Percentiles rank a stretch among this genome's conserved stretches.
Conservation (phyloP, 1,139 yeast genomes). For the Kodamaea alishanica region DNA sequence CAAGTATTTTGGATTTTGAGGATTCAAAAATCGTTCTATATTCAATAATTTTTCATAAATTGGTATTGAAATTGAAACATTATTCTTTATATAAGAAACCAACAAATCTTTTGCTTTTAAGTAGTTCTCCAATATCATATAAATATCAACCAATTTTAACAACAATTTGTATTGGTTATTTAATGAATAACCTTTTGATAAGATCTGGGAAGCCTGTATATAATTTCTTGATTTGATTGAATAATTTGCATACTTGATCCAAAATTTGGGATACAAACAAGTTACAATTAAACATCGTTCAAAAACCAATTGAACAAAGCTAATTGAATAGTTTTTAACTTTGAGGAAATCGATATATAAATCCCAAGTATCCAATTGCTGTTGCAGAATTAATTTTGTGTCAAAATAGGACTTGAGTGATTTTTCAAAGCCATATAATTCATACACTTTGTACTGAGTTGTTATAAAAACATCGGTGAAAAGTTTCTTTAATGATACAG, state of each 20-base stretch:
- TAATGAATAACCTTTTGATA: slow-evolving; percentile 31
- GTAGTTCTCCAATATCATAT: slow-evolving; percentile 29
- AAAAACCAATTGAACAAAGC: slow-evolving; percentile 41
- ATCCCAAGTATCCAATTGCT: slow-evolving; percentile 57
- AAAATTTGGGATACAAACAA: slow-evolving; percentile 51
- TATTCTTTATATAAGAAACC: slow-evolving; percentile 24
- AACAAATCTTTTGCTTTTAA: slow-evolving; percentile 36
- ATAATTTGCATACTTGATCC: slow-evolving; percentile 60
- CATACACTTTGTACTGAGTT: slow-evolving; percentile 58
- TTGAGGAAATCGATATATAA: slow-evolving; percentile 58
- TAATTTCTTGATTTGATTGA: slow-evolving; percentile 27
- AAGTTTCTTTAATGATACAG: slow-evolving; percentile 39
- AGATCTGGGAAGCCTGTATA: slow-evolving; percentile 33
- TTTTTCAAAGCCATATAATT: slow-evolving; percentile 62
- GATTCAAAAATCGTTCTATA: slow-evolving; percentile 31
- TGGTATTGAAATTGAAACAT: slow-evolving; percentile 31
- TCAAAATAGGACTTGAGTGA: slow-evolving; percentile 53
- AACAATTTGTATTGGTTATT: slow-evolving; percentile 25
- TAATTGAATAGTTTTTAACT: slow-evolving; percentile 25
- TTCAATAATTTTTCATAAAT: slow-evolving; percentile 36
- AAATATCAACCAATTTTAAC: slow-evolving; percentile 39
- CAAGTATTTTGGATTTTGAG: slow-evolving; percentile 23
- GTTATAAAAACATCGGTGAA: slow-evolving; percentile 54
- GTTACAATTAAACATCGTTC: slow-evolving; percentile 56
- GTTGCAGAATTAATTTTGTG: slow-evolving; percentile 36